Percentiles rank a stretch among this genome's conserved stretches.
phyloP scores from a whole-genome alignment of 768 basidiomycete genomes.

The Hygrophoropsis aurantiaca region DNA sequence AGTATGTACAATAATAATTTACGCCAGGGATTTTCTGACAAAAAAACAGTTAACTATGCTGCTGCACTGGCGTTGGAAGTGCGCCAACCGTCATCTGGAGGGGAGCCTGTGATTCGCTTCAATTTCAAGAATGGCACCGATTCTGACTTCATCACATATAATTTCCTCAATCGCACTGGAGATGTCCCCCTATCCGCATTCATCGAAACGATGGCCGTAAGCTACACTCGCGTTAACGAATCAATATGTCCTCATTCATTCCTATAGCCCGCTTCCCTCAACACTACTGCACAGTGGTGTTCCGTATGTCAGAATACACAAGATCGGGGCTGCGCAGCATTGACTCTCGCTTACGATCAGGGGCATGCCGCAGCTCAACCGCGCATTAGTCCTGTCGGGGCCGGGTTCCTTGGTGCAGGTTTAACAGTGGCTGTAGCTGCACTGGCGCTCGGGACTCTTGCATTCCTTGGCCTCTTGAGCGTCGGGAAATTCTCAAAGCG shows the following conservation, averaged over 20 bases:
- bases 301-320: conserved; percentile 53
- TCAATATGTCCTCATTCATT: no score
- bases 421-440: conserved; percentile 45
- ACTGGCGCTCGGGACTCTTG: conserved; percentile 36
- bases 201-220: conserved; percentile 39
- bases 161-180: conserved; percentile 41
- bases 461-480: conserved; percentile 39
- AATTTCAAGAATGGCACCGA: conserved; percentile 70
- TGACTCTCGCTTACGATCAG: conserved; percentile 33
- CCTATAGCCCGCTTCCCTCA: conserved; percentile 48
- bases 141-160: conserved; percentile 47
- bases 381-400: conserved; percentile 53
- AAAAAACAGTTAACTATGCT: conserved; percentile 56
- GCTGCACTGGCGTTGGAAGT: conserved; percentile 59
- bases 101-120: conserved; percentile 56
- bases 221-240: no score
- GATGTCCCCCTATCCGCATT: conserved; percentile 60
- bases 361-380: conserved; percentile 31
- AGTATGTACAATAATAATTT: conserved; percentile 35
- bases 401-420: conserved; percentile 69
- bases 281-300: conserved; percentile 60
- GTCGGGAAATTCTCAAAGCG: conserved; percentile 18
- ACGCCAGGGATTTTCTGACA: no score
- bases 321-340: conserved; percentile 55
- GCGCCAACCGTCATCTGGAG: conserved; percentile 43